phyloP scores from a whole-genome alignment of 208 protist species.

The Naegleria fowleri region DNA sequence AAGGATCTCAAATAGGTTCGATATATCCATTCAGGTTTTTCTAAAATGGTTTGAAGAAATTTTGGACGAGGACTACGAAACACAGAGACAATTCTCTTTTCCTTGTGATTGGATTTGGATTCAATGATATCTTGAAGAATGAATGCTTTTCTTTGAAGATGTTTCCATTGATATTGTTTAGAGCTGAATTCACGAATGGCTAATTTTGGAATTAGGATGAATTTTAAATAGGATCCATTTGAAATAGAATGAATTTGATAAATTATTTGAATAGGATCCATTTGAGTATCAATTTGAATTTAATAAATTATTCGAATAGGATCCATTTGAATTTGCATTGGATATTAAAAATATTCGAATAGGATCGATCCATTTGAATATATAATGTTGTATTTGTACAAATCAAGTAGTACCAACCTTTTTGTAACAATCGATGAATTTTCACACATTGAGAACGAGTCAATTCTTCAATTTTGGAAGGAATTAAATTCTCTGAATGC shows the following conservation, averaged over 20 bases:
- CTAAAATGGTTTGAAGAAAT: background rate
- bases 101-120: background rate
- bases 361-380: too few relatives aligned
- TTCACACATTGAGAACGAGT: background rate
- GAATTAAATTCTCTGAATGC: background rate
- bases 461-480: background rate
- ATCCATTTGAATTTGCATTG: too few relatives aligned
- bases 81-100: background rate
- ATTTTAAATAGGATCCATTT: too few relatives aligned
- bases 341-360: too few relatives aligned
- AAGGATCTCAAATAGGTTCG: background rate
- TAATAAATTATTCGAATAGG: too few relatives aligned
- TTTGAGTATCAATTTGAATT: too few relatives aligned
- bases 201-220: too few relatives aligned
- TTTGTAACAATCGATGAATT: background rate
- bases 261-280: too few relatives aligned
- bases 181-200: background rate
- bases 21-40: background rate
- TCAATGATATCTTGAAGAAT: constrained; percentile 10
- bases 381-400: too few relatives aligned
- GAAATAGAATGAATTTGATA: too few relatives aligned
- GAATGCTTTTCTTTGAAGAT: constrained; percentile 17
- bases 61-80: background rate
- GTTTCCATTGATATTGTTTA: constrained; percentile 18
- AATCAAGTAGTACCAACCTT: background rate